Evolutionary conservation across 2,329 filamentous ascomycete genomes (phyloP), one percentile per base, ranked within the genome.

Genomic region (Ampelomyces quisqualis): DNA sequence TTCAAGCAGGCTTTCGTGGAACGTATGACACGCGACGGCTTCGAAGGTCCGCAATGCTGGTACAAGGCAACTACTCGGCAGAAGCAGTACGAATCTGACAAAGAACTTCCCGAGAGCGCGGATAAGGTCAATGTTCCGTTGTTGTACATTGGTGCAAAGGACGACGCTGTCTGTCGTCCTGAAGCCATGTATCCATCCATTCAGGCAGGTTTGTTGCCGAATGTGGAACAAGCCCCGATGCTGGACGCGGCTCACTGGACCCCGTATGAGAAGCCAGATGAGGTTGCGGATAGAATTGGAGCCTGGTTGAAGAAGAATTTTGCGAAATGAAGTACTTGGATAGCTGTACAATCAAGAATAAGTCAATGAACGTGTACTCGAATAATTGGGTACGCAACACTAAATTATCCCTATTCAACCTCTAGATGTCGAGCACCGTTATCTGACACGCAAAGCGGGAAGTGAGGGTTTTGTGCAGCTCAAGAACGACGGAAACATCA

Each of bases 161-260:
- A 62, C 6, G 68, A 71, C 46, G 47, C 57, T n/a, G 68, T 69
- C 0, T 68, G 65, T 31, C 47, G 55, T 10, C 58, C 61, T 1
- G 62, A 66, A 34, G 13, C 43, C 15, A 65, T 69, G 53, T 43
- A 48, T 5, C 35, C 48, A n/a, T 47, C 51, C 19, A 58, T 58
- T 38, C 42, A 60, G 24, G 40, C 35, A 14, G 57, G 61, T 2
- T 34, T 67, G 26, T 31, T 70, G 34, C 59, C 57, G 21, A 53
- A 69, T 18, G 39, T 70, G 15, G 49, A 67, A 50, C 48, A 64
- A 53, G 33, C 50, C 3, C 47, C 58, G 19, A 46, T 59, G 13
- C 49, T 71, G 15, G 58, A 71, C 23, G 55, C 58, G 24, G 57
- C 48, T 2, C 69, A 72, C 52, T 72, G 69, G 65, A 47, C 48